Evolutionary conservation across 2,329 filamentous ascomycete species (phyloP).

Genomic region (Calonectria ilicicola): DNA sequence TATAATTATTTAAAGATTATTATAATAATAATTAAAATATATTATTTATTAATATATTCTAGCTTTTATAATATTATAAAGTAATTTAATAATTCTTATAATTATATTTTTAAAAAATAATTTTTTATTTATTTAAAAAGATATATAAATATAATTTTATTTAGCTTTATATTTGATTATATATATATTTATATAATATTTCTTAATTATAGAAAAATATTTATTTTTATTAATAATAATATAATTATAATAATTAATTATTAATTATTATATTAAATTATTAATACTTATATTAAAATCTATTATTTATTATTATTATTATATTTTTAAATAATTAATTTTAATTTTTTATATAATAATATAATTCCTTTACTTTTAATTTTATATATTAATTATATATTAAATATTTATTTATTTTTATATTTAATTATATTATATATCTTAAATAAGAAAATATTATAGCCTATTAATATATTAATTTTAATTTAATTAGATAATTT

Average conservation of each 20-base stretch:
- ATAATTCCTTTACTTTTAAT: too few species aligned
- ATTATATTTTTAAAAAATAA: not conserved
- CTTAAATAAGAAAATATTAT: not conserved
- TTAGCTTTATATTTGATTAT: not conserved
- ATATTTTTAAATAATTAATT: too few species aligned
- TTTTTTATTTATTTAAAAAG: not conserved
- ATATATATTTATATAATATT: not conserved
- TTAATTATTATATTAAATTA: not conserved
- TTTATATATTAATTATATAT: not conserved
- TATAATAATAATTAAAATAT: too few species aligned
- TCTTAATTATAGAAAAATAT: not conserved
- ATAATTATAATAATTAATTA: not conserved
- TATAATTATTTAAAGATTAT: too few species aligned
- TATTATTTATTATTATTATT: too few species aligned
- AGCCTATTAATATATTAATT: not conserved
- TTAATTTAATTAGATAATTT: not conserved
- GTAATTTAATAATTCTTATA: too few species aligned
- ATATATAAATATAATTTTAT: not conserved
- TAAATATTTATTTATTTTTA: not conserved
- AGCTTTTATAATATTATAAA: too few species aligned
- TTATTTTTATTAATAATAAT: not conserved
- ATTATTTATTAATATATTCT: too few species aligned
- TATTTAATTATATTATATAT: not conserved
- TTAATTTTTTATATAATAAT: too few species aligned
- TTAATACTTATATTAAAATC: too few species aligned